These are phyloP conservation scores for Cryptosporidium xiaoi DNA, from an alignment of 169 alveolate species.

Conservation along the genomic window DNA sequence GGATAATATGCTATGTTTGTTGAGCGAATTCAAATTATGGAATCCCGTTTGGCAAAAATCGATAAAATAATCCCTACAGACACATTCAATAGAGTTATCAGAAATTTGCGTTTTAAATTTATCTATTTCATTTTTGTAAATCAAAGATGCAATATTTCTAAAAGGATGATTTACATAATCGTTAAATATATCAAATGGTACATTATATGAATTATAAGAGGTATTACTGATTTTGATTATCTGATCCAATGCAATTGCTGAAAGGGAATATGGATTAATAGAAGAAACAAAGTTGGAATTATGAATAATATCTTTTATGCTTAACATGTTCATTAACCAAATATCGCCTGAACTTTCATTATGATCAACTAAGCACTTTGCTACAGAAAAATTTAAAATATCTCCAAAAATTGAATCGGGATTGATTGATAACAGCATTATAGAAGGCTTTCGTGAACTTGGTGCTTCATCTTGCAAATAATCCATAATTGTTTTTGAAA, in stretches of 20 bases:
- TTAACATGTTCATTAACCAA: conserved; percentile 31
- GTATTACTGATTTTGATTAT: background rate
- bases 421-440: background rate
- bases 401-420: background rate
- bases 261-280: background rate
- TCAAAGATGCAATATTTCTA: conserved; percentile 43
- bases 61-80: conserved; percentile 18
- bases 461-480: conserved; percentile 59
- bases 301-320: background rate
- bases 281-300: background rate
- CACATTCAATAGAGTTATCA: background rate
- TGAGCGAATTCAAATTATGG: conserved; percentile 5
- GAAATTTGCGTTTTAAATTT: too few species aligned
- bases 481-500: conserved; percentile 14
- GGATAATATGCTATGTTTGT: conserved; percentile 7
- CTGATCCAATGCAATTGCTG: conserved; percentile 36
- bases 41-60: conserved; percentile 30
- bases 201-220: background rate
- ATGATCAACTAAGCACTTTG: conserved; percentile 38
- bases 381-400: background rate
- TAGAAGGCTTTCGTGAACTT: conserved; percentile 13
- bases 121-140: background rate
- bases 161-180: conserved; percentile 50
- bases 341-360: conserved; percentile 8
- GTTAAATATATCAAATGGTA: background rate